Conservation (phyloP, 2,329 filamentous ascomycete species). For the Rutstroemia sp. region DNA sequence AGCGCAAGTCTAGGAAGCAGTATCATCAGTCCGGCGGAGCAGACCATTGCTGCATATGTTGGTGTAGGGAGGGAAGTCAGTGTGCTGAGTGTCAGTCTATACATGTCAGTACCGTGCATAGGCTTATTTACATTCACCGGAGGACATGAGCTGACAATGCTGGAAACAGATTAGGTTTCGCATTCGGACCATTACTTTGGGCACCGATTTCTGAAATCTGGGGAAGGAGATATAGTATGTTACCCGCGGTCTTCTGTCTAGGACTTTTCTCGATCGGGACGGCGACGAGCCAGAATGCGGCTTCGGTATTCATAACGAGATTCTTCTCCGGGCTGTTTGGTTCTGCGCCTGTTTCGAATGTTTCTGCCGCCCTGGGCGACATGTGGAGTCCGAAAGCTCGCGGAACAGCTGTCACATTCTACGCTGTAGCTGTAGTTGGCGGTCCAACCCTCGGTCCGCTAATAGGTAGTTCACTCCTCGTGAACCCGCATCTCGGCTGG, state of each 20-base stretch:
- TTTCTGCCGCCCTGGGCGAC: constrained; percentile 54
- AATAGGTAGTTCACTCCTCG: constrained; percentile 26
- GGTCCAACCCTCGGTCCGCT: constrained; percentile 28
- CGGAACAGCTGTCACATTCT: constrained; percentile 54
- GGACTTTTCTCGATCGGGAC: constrained; percentile 55
- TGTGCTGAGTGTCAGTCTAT: constrained; percentile 40
- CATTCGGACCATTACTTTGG: constrained; percentile 49
- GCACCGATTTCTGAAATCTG: constrained; percentile 57
- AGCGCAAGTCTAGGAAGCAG: constrained; percentile 41
- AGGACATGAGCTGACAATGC: not conserved
- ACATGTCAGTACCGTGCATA: constrained; percentile 29
- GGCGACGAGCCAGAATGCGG: constrained; percentile 49
- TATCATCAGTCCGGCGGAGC: constrained; percentile 41
- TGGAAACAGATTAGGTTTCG: constrained; percentile 34
- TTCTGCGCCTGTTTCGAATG: constrained; percentile 54
- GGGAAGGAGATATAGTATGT: constrained; percentile 52
- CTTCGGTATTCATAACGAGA: constrained; percentile 54
- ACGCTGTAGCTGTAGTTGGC: constrained; percentile 38
- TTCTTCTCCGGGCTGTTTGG: constrained; percentile 60
- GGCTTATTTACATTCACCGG: too few relatives aligned
- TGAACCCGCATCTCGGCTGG: constrained; percentile 32
- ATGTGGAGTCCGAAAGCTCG: constrained; percentile 47
- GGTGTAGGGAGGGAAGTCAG: constrained; percentile 36
- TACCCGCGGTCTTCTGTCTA: constrained; percentile 48
- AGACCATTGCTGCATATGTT: constrained; percentile 35